Base-by-base conservation (phyloP, 371 early-diverging fungal species). In the Apophysomyces trapeziformis region DNA sequence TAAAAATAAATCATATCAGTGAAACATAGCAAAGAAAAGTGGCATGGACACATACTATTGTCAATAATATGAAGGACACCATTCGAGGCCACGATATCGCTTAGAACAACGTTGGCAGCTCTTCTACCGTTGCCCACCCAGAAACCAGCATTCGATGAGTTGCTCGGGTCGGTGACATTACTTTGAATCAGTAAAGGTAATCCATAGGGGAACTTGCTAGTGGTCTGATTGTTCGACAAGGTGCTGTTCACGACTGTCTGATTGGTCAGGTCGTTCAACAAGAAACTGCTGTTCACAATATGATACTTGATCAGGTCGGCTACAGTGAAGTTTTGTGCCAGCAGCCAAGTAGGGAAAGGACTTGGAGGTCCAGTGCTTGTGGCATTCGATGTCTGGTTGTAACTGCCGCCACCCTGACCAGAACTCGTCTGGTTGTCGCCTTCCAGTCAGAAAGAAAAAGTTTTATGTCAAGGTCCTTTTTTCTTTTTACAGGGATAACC, bases 21-120 rank as follows among this genome's bases (percentile, higher is more conserved):
- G 32, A 18, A 26, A 50, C n/a, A 26, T 26, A 2, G 32, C 58
- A 21, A 35, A 44, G 0, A 57, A 38, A 32, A 26, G n/a, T 57
- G 32, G 32, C 2, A 3, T 26, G 2, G 32, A 26, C 41, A 4
- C 60, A 57, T 70, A 79, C 79, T 63, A 38, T 71, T 66, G 54
- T 79, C 73, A 60, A 79, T 71, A 16, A 79, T 58, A 45, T 81
- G 78, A 12, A 76, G 50, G 36, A 73, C 67, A 32, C 82, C 82
- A 62, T 81, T 81, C 11, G 72, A 69, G 12, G 78, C 75, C 2
- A 66, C 58, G 21, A 81, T 67, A 67, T 81, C 77, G 11, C 64
- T 63, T 7, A 59, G 16, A 1, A 68, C 61, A 8, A 76, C 71
- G 32, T 64, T 68, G 39, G 77, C 68, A 38, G 59, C 58, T n/a